Conservation (phyloP, 352 stramenopile genomes). For the Phytophthora tubulina region DNA sequence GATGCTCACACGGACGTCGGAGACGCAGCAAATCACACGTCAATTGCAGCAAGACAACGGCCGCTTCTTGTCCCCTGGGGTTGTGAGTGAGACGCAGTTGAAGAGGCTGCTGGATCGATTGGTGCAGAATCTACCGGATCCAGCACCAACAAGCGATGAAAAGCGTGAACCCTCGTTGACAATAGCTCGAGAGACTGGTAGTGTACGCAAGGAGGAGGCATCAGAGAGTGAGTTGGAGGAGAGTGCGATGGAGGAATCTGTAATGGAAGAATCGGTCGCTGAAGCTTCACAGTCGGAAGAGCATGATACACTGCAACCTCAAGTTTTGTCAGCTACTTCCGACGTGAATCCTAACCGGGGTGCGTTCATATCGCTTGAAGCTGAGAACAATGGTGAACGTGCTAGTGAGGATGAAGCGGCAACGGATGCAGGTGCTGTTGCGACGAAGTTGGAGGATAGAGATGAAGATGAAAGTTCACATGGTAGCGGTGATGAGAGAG, state of each 20-base stretch:
- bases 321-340: conserved; percentile 2
- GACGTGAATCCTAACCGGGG: conserved; percentile 27
- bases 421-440: not conserved
- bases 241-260: conserved; percentile 52
- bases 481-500: not conserved
- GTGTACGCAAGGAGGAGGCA: conserved; percentile 26
- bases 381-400: not conserved
- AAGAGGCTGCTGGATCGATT: conserved; percentile 68
- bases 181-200: conserved; percentile 6
- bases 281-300: conserved; percentile 52
- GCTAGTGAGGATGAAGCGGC: conserved; percentile 21
- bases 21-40: conserved; percentile 51
- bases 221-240: conserved; percentile 47
- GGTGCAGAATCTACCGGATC: conserved; percentile 58
- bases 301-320: not conserved
- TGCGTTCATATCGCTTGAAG: conserved; percentile 34
- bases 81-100: conserved; percentile 80
- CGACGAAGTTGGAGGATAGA: not conserved
- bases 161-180: conserved; percentile 2
- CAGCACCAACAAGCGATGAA: not conserved
- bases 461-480: conserved; percentile 12
- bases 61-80: conserved; percentile 59
- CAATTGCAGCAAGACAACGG: conserved; percentile 76
- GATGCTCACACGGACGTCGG: conserved; percentile 56
- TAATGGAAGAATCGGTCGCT: conserved; percentile 40